Evolutionary conservation across 2,329 filamentous ascomycete species (phyloP), one percentile per base, ranked within the genome.

Genomic region (Rhexocercosporidium sp.): DNA sequence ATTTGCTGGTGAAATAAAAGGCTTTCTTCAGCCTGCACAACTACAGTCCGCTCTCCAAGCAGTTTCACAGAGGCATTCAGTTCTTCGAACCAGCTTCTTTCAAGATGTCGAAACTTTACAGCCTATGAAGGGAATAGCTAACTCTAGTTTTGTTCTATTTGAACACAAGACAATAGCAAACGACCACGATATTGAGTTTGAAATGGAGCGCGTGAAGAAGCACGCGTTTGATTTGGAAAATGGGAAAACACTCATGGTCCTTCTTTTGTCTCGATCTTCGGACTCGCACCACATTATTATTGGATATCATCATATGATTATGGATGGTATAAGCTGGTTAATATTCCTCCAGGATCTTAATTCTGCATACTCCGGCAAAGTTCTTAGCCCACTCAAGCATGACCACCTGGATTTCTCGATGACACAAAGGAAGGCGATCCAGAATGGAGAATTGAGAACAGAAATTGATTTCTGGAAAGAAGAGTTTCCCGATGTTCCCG

Each of bases 281-380:
- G 75, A 73, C 0, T 62, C 69, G 1, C 79, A 83, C 65, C 80
- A 75, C 69, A 67, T 85, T 3, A 44, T 87, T 0, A 54, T 86
- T 4, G 75, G 76, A 0, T 79, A 77, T 53, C 83, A 85, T 66
- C 83, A 86, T 69, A 85, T 86, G 47, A 74, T 78, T 41, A 78
- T 86, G 76, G 84, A 86, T 68, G 82, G 81, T 0, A 68, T 79
- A 44, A 82, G 82, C 51, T 78, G 78, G 11, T 69, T 80, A 3
- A 68, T 84, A 3, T 65, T 86, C 27, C 64, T 83, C 7, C 27
- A 65, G 0, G 83, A 86, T 31, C 64, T 86, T 1, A 76, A 82
- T 12, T 78, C 75, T 22, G 77, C 73, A 0, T 86, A 85, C 72
- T 73, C 72, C 2, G 75, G 77, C 11, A 51, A 67, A 14, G 46